Evolutionary conservation across 2,329 filamentous ascomycete genomes (phyloP).

Genomic region (Trichoderma asperellum): DNA sequence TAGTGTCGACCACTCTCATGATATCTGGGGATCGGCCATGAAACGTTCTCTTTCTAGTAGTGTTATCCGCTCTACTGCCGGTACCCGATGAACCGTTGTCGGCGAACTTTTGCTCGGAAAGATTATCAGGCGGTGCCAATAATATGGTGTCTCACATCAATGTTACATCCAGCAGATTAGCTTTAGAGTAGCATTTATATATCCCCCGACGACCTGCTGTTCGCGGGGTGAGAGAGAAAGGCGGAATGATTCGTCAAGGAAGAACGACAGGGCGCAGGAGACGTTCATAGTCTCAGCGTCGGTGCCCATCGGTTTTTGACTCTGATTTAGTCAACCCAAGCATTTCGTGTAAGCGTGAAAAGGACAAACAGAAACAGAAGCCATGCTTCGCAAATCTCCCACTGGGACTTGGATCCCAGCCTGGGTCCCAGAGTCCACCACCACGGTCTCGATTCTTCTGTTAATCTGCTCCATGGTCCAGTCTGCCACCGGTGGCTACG

Average conservation of each 20-base stretch:
- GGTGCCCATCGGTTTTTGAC: neutral
- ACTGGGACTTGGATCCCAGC: constrained; percentile 54
- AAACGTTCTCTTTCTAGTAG: neutral
- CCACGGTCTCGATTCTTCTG: constrained; percentile 45
- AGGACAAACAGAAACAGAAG: neutral
- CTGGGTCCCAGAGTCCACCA: constrained; percentile 50
- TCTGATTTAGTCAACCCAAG: neutral
- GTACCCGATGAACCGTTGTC: constrained; percentile 8
- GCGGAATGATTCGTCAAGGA: neutral
- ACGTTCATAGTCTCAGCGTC: neutral
- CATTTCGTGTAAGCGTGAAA: neutral
- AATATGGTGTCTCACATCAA: neutral
- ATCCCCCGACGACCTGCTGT: constrained; percentile 4
- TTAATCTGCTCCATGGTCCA: constrained; percentile 51
- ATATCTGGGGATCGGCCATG: constrained; percentile 16
- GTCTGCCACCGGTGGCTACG: constrained; percentile 45
- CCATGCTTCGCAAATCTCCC: constrained; percentile 29
- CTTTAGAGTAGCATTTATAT: neutral
- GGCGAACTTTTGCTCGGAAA: constrained; percentile 26
- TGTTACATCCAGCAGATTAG: constrained; percentile 4
- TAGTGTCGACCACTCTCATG: neutral
- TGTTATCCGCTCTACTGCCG: constrained; percentile 12
- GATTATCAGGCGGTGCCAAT: constrained; percentile 1
- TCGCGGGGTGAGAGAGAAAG: neutral
- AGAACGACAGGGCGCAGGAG: neutral